Evolutionary conservation across 768 basidiomycete species (phyloP).

Genomic region (Clavulina sp.): DNA sequence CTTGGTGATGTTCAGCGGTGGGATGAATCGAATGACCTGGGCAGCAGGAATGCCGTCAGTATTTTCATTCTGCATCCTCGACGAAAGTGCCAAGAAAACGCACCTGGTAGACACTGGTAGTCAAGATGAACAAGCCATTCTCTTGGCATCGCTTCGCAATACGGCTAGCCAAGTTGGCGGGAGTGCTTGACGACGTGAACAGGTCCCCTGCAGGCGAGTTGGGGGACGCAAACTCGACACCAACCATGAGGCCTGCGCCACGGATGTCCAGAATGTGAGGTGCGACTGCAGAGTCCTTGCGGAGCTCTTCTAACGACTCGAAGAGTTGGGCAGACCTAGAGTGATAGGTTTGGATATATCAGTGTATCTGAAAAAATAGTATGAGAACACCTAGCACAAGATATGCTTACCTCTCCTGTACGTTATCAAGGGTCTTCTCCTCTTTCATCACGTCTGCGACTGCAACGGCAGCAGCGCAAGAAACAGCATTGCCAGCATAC

Average conservation of each 20-base stretch:
- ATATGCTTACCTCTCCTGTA: conserved; percentile 37
- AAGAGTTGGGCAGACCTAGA: conserved; percentile 62
- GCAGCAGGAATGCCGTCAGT: neutral
- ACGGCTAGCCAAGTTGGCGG: conserved; percentile 42
- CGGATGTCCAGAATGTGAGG: conserved; percentile 69
- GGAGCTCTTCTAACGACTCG: conserved; percentile 36
- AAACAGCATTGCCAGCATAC: conserved; percentile 81
- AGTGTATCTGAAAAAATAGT: conserved; percentile 6
- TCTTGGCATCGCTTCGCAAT: conserved; percentile 69
- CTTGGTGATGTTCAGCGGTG: conserved; percentile 63
- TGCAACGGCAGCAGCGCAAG: conserved; percentile 81
- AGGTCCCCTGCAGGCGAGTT: conserved; percentile 32
- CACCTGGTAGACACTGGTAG: conserved; percentile 73
- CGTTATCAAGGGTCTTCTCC: conserved; percentile 72
- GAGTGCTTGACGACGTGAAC: conserved; percentile 21
- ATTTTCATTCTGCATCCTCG: conserved; percentile 2
- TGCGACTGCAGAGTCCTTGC: conserved; percentile 31
- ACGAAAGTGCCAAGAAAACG: conserved; percentile 3
- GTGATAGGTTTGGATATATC: no score
- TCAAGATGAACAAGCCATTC: conserved; percentile 71
- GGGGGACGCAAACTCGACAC: conserved; percentile 56
- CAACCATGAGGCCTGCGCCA: conserved; percentile 80
- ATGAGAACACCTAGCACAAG: neutral
- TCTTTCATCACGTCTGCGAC: conserved; percentile 59
- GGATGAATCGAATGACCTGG: conserved; percentile 68